Conservation (phyloP, 768 basidiomycete species). For the Amanita brunnescens region DNA sequence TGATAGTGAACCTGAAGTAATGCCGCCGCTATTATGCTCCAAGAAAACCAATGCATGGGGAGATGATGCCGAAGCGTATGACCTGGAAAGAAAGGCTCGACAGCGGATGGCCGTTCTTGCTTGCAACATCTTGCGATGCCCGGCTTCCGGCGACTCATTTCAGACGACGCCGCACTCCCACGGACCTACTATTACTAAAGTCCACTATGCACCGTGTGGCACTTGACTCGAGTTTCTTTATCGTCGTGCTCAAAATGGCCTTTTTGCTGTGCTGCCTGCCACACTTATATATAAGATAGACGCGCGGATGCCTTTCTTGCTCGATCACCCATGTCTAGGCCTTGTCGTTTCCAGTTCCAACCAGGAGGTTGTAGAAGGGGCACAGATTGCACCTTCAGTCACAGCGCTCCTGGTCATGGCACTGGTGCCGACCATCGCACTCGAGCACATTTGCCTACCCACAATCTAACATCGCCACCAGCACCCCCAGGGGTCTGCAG, state of each 20-base stretch:
- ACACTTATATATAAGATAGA: neutral
- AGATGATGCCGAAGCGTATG: conserved; percentile 51
- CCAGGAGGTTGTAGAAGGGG: conserved; percentile 42
- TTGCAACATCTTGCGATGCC: neutral
- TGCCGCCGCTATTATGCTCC: conserved; percentile 74
- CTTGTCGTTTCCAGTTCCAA: conserved; percentile 1
- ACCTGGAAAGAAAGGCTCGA: conserved; percentile 16
- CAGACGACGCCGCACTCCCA: neutral
- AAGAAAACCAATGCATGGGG: conserved; percentile 83
- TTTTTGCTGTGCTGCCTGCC: no score
- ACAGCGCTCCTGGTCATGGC: conserved; percentile 2
- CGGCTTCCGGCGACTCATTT: neutral
- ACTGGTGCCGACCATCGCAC: neutral
- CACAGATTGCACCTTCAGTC: conserved; percentile 27
- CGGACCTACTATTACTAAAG: neutral
- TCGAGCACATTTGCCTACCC: conserved; percentile 1
- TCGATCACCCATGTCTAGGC: conserved; percentile 3
- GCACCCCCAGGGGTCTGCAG: conserved; percentile 32
- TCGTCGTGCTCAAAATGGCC: neutral
- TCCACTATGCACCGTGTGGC: no score
- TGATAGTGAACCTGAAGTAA: conserved; percentile 81
- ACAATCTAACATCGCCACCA: conserved; percentile 7
- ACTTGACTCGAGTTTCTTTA: neutral
- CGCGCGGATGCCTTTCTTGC: neutral
- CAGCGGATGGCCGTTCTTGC: neutral